A percentile compares a stretch with the other conserved stretches of the same genome.
phyloP scores from a whole-genome alignment of 441 rosid species.

The Mallotus japonicus region DNA sequence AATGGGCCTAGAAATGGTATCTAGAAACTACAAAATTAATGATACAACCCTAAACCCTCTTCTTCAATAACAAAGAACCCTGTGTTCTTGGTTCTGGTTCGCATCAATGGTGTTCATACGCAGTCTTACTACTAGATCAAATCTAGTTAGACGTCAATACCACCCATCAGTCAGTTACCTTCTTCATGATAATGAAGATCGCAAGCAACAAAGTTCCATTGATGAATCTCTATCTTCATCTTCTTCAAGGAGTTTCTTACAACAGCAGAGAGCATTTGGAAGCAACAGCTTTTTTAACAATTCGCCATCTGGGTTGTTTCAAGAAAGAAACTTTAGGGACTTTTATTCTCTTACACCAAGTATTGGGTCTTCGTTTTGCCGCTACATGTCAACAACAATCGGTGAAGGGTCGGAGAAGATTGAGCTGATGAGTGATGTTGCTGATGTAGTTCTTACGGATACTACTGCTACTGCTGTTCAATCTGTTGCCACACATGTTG shows the following conservation, averaged over 20 bases:
- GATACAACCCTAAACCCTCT: background rate
- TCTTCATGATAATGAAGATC: constrained; percentile 43
- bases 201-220: constrained; percentile 14
- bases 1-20: no score
- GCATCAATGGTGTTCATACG: constrained; percentile 56
- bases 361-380: constrained; percentile 43
- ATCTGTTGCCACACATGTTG: constrained; percentile 49
- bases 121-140: constrained; percentile 49
- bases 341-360: constrained; percentile 34
- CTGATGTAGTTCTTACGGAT: constrained; percentile 51
- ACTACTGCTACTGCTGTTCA: constrained; percentile 31
- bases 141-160: constrained; percentile 33
- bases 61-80: background rate
- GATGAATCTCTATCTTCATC: constrained; percentile 25
- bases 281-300: constrained; percentile 22
- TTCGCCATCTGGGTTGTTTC: constrained; percentile 25
- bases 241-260: constrained; percentile 25
- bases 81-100: background rate
- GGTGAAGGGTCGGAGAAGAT: constrained; percentile 57
- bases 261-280: constrained; percentile 28
- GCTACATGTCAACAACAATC: constrained; percentile 58
- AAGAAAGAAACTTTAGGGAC: constrained; percentile 24
- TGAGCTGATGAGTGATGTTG: constrained; percentile 50
- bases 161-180: constrained; percentile 40
- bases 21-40: no score